Evolutionary conservation across 2,329 filamentous ascomycete species (phyloP), one percentile per base, ranked within the genome.

Genomic region (Talaromyces amestolkiae): DNA sequence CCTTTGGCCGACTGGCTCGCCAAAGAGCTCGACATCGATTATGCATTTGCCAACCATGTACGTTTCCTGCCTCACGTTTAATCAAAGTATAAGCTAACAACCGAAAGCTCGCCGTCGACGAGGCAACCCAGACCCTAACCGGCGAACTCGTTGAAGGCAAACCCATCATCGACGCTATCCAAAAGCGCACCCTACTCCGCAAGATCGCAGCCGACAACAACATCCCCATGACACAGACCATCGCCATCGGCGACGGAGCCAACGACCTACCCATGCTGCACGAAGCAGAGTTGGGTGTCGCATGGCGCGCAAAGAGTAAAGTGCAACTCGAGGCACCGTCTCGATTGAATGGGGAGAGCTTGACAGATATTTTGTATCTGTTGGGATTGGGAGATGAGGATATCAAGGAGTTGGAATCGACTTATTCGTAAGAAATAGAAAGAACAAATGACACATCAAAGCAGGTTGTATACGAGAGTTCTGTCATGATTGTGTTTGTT

Each of bases 1-100:
- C 93, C 94, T 0, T 81, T 98, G 69, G 96, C 95, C 0, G 85
- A 87, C 65, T 98, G 93, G 92, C 85, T 98, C 41, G 93, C 91
- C 17, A 83, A 83, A 47, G 84, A 92, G 72, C 82, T 99, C 31
- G 92, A 92, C 15, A 86, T 99, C 65, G 91, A 98, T 77, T 89
- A 97, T 74, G 93, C 92, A 0, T 87, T 90, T 75, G 95, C 95
- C 47, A 99, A 99, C 77, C 89, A 94, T 72, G 89, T 89, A 77
- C 68, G 77, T 71, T 22, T 22, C 24, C 45, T 45, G 24, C 31
- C 13, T 31, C 27, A 31, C 3, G 27, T 31, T 7, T 6, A 31
- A 31, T 7, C 27, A 27, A 41, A 51, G 9, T 7, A 37, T 13
- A 37, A 37, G 35, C 61, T 33, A 47, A 64, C 33, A 27, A 13